Percentiles rank a stretch among this genome's conserved stretches.
Evolutionary conservation across 2,329 filamentous ascomycete genomes (phyloP).

Genomic region (Scedosporium dehoogii): DNA sequence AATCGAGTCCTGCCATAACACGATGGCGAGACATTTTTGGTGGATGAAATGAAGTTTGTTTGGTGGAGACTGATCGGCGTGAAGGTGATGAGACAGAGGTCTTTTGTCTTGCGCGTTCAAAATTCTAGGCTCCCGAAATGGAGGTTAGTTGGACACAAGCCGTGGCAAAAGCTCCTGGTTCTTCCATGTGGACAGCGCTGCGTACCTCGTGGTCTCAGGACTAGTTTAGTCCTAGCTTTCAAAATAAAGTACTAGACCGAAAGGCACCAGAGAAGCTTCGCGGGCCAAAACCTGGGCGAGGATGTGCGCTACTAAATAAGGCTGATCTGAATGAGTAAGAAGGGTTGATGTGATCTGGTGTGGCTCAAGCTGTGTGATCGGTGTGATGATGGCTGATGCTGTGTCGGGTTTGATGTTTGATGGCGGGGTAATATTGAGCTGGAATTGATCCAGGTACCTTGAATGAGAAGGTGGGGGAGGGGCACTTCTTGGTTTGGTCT

Average conservation of each 20-base stretch:
- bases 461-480: neutral
- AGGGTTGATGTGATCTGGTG: neutral
- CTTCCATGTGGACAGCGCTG: too few relatives aligned
- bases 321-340: neutral
- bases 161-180: too few relatives aligned
- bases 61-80: too few relatives aligned
- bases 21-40: slow-evolving; percentile 6
- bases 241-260: too few relatives aligned
- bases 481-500: neutral
- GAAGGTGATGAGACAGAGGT: too few relatives aligned
- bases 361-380: neutral
- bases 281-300: too few relatives aligned
- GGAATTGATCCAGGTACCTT: neutral
- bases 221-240: too few relatives aligned
- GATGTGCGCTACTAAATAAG: too few relatives aligned
- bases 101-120: too few relatives aligned
- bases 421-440: neutral
- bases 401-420: neutral
- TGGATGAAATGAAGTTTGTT: neutral
- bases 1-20: slow-evolving; percentile 10
- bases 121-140: too few relatives aligned
- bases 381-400: neutral
- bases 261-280: neutral
- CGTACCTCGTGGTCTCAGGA: too few relatives aligned
- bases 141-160: too few relatives aligned